These are phyloP conservation scores for Candida qinlingensis DNA, from an alignment of 805 yeast genomes.

Conservation along the genomic window DNA sequence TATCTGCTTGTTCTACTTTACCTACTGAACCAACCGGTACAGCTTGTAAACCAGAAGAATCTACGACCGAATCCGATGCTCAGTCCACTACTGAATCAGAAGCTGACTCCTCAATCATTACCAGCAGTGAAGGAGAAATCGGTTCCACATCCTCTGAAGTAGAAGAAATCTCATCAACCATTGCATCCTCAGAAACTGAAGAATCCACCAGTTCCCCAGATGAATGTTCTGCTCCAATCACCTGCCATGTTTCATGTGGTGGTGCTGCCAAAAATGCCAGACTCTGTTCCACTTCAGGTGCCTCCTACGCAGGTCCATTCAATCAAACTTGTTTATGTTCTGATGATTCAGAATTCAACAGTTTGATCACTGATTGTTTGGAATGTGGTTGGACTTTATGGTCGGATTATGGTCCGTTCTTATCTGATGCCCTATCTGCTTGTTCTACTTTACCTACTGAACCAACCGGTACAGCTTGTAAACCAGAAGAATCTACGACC, in stretches of 20 bases:
- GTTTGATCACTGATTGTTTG: slow-evolving; percentile 22
- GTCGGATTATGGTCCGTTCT: slow-evolving; percentile 24
- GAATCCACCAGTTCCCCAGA: background rate
- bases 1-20: slow-evolving; percentile 13
- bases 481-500: background rate
- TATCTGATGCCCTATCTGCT: slow-evolving; percentile 18
- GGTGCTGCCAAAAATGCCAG: slow-evolving; percentile 26
- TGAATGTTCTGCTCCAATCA: slow-evolving; percentile 19
- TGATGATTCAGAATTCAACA: slow-evolving; percentile 11
- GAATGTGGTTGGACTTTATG: slow-evolving; percentile 34
- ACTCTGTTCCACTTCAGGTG: slow-evolving; percentile 18
- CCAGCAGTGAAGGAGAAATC: background rate
- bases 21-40: slow-evolving; percentile 28
- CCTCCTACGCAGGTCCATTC: slow-evolving; percentile 8
- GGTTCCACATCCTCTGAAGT: background rate
- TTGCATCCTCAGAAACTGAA: background rate
- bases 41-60: background rate
- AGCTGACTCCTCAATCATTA: background rate
- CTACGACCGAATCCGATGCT: background rate
- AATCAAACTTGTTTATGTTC: slow-evolving; percentile 17
- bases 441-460: slow-evolving; percentile 10
- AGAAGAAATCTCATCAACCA: background rate
- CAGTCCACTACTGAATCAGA: background rate
- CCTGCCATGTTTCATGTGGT: slow-evolving; percentile 29
- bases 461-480: slow-evolving; percentile 25